These are phyloP conservation scores for Mortierella polycephala DNA, from an alignment of 371 early-diverging fungal genomes.

Conservation along the genomic window DNA sequence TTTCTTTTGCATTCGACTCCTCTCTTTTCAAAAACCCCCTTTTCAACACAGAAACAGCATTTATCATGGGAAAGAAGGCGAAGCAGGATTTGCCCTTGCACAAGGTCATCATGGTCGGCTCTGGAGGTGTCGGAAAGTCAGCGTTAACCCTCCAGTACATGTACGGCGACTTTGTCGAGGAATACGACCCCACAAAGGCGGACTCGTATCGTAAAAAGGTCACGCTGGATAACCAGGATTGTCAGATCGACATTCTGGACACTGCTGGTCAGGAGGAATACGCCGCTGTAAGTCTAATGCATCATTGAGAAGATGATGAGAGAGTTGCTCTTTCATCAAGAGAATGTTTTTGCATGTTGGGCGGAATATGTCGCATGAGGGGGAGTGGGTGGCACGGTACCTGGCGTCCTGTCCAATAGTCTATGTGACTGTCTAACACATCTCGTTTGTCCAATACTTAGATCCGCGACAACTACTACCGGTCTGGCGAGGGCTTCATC, in stretches of 20 bases:
- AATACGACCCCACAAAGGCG: conserved; percentile 96
- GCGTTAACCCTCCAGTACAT: conserved; percentile 91
- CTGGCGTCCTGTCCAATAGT: background rate
- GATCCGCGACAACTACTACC: conserved; percentile 94
- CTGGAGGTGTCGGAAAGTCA: conserved; percentile 96
- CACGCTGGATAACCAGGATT: conserved; percentile 74
- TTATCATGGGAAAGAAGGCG: conserved; percentile 58
- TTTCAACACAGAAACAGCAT: background rate
- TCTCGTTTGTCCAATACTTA: conserved; percentile 19
- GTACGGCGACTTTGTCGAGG: conserved; percentile 95
- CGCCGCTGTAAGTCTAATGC: conserved; percentile 67
- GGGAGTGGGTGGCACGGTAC: too few species aligned
- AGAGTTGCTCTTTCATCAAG: background rate
- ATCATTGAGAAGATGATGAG: background rate
- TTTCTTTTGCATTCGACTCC: background rate
- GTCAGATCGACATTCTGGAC: conserved; percentile 92
- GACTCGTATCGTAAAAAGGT: conserved; percentile 86
- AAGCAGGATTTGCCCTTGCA: conserved; percentile 81
- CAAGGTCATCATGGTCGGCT: conserved; percentile 94
- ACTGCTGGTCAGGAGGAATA: conserved; percentile 96
- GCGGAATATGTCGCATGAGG: too few species aligned
- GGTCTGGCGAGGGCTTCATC: conserved; percentile 91
- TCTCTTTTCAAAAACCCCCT: background rate
- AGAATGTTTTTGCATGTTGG: background rate
- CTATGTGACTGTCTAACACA: background rate